Base-by-base conservation (phyloP, 1,284 basidiomycete genomes). In the Ganoderma lingzhi region DNA sequence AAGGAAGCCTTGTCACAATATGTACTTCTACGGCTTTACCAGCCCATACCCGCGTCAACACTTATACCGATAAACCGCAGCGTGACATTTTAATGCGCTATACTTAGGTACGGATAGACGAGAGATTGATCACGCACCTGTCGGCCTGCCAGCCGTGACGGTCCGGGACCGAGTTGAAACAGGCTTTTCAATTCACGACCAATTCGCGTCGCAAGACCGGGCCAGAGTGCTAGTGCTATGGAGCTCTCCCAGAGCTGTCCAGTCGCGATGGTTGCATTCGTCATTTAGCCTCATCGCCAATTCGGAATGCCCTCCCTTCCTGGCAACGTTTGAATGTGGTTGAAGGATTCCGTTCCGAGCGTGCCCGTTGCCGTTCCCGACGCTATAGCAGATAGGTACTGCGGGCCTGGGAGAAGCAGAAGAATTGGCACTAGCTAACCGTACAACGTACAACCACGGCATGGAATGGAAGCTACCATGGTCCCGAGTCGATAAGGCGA, bases 1-100 rank as follows among this genome's bases (percentile, higher is more conserved):
- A 56, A 32, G 53, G 53, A 32, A 32, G 32, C 17, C 30, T 35
- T 56, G 53, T 56, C 28, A 56, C 30, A 58, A 69, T 67, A 44
- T 73, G 72, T 73, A 73, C 65, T 73, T 71, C 67, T 73, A 73
- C 65, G 32, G 56, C 48, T 42, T 61, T 37, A 51, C 39, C 32
- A 55, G 63, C 53, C 32, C 53, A 32, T 56, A 56, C 53, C 32
- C 53, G 53, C 53, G 30, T 32, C 30, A 15, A 56, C 53, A 32
- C 44, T 59, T 44, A 32, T 51, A 55, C 64, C 59, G 42, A 44
- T 14, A 59, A 6, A 32, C n/a, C 37, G 28, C 23, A 56, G 23
- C 5, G 48, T 28, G 48, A 12, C 48, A 14, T 23, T 28, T 51
- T n/a, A 51, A 51, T 28, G 30, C 30, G 35, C 32, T 56, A 51